Evolutionary conservation across 1,139 yeast species (phyloP), one percentile per base, ranked within the genome.

Genomic region (Debaryomyces fabryi): DNA sequence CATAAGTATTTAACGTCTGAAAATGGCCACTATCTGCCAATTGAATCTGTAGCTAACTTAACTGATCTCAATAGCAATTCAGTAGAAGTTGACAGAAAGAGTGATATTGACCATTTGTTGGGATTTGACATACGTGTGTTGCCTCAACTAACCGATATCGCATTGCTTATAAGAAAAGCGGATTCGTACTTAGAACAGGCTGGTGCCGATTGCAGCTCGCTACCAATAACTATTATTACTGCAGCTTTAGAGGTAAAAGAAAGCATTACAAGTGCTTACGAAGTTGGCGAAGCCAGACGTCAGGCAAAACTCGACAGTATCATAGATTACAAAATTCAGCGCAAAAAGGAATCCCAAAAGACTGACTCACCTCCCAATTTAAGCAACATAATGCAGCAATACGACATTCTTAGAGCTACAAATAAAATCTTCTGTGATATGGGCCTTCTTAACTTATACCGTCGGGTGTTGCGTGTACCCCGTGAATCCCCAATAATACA

Each of bases 81-180:
- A 10, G 10, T 47, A 15, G 47, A 42, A 29, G 42, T 47, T 32
- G 68, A 65, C 43, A 68, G 74, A 3, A 71, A 68, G 38, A 58
- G 71, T 29, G 81, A 78, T 50, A 80, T 84, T 46, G 88, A 83
- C 61, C 79, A 76, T 52, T 68, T 83, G 47, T 64, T 79, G 45
- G 89, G 90, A 1, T 82, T 84, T 60, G 86, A 84, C 53, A 67
- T 80, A 8, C 71, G 71, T 48, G 71, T 82, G 44, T 64, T 84
- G 15, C 80, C 84, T 0, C 69, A 72, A 32, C 77, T 80, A 53
- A 74, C 82, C 10, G 71, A 75, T 32, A 68, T 81, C 3, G 73
- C 78, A 1, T 58, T 68, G 36, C 60, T 83, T 6, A 76, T 82
- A 12, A 66, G 79, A 38, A 63, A 65, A 47, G 67, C 73, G 1